A percentile compares a stretch with the other conserved stretches of the same genome.
phyloP scores from a whole-genome alignment of 208 protist genomes.

The Trypanosoma melophagium region DNA sequence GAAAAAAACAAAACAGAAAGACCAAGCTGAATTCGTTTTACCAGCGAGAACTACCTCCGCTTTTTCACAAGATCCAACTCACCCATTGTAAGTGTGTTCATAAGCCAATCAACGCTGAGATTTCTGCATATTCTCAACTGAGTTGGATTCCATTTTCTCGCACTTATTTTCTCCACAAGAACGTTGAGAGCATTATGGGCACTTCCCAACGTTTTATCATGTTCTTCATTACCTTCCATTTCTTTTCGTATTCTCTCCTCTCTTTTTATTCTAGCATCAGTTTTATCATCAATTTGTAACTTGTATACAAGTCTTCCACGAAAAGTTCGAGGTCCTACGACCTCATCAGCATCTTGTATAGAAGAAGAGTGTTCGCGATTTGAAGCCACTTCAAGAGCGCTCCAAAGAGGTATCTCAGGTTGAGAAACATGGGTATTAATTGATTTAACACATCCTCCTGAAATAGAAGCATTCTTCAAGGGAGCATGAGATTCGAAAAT shows the following conservation, averaged over 20 bases:
- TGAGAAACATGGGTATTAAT: background rate
- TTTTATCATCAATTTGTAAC: conserved; percentile 52
- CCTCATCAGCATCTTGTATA: conserved; percentile 42
- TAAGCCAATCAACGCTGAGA: conserved; percentile 61
- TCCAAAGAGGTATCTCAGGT: conserved; percentile 27
- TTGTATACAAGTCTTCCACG: conserved; percentile 68
- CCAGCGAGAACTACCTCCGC: conserved; percentile 4
- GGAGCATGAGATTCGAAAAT: conserved; percentile 41
- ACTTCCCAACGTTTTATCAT: conserved; percentile 23
- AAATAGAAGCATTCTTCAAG: conserved; percentile 14
- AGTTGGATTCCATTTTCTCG: conserved; percentile 34
- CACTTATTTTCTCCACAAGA: conserved; percentile 44
- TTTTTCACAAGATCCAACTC: conserved; percentile 51
- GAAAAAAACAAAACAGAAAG: conserved; percentile 17
- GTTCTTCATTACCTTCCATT: conserved; percentile 22
- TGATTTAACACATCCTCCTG: background rate
- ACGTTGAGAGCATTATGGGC: conserved; percentile 36
- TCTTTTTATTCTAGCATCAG: conserved; percentile 42
- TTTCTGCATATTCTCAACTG: conserved; percentile 43
- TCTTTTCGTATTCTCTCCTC: conserved; percentile 45
- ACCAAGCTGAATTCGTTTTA: conserved; percentile 3
- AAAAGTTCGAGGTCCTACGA: conserved; percentile 59
- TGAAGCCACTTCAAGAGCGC: conserved; percentile 13
- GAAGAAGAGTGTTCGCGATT: conserved; percentile 19
- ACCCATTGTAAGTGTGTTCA: conserved; percentile 44